Conservation (phyloP, 257 asterid genomes). For the Orobanche coerulescens region DNA sequence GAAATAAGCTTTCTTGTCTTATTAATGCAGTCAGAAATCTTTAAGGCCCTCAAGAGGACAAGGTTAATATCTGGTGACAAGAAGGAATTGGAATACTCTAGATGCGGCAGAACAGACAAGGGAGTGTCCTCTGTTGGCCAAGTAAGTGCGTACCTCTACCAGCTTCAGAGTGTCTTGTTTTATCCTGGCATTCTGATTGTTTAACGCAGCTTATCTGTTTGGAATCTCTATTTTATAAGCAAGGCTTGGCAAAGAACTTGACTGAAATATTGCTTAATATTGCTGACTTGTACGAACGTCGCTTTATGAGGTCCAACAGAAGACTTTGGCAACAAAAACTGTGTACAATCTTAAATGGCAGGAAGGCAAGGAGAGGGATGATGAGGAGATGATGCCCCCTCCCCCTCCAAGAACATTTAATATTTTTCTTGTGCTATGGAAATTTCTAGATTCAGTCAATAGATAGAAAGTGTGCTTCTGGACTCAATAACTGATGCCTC, state of each 20-base stretch:
- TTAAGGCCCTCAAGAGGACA: conserved; percentile 71
- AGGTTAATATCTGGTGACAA: conserved; percentile 71
- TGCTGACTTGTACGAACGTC: too few species aligned
- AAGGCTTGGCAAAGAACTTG: neutral
- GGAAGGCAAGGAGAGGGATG: neutral
- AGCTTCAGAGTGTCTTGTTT: conserved; percentile 9
- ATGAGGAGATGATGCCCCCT: neutral
- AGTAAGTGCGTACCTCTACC: conserved; percentile 36
- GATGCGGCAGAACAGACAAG: conserved; percentile 98
- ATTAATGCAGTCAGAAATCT: conserved; percentile 71
- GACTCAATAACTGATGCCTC: neutral
- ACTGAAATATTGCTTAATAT: neutral
- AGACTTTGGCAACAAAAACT: too few species aligned
- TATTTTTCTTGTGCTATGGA: neutral
- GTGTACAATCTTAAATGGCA: too few species aligned
- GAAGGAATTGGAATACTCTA: conserved; percentile 74
- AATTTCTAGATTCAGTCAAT: neutral
- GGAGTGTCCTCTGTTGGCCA: conserved; percentile 99
- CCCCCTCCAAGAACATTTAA: neutral
- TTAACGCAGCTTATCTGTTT: neutral
- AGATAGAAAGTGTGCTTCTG: neutral
- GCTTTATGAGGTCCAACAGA: too few species aligned
- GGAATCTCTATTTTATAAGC: conserved; percentile 11
- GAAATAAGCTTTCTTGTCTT: conserved; percentile 15
- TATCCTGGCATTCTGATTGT: neutral